Evolutionary conservation across 768 basidiomycete species (phyloP).

Genomic region (Rhizopogon vesiculosus): DNA sequence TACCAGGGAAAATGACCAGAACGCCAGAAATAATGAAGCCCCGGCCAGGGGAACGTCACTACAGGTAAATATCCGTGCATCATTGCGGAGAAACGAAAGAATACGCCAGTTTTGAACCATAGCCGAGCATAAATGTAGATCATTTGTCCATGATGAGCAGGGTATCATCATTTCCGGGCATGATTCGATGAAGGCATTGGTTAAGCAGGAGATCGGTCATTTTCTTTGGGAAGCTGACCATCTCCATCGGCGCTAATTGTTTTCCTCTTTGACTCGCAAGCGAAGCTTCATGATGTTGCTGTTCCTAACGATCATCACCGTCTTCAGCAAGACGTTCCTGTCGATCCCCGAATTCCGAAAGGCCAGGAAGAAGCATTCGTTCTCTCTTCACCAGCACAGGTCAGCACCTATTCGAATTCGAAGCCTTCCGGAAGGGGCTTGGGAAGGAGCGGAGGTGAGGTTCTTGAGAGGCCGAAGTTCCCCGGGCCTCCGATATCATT

Average conservation of each 20-base stretch:
- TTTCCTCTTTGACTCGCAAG: not conserved
- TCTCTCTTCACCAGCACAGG: constrained; percentile 20
- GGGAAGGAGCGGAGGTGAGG: constrained; percentile 9
- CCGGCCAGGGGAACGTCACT: too few relatives aligned
- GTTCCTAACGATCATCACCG: not conserved
- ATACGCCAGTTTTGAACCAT: too few relatives aligned
- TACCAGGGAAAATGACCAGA: too few relatives aligned
- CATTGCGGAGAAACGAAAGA: too few relatives aligned
- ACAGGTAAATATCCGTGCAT: too few relatives aligned
- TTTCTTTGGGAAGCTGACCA: not conserved
- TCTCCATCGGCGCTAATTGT: not conserved
- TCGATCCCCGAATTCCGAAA: not conserved
- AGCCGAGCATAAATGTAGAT: too few relatives aligned
- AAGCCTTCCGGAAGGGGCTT: not conserved
- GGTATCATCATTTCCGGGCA: too few relatives aligned
- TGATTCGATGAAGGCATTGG: too few relatives aligned
- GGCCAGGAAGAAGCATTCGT: constrained; percentile 12
- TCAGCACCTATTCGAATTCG: constrained; percentile 6
- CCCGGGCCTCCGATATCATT: constrained; percentile 13
- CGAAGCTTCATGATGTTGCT: not conserved
- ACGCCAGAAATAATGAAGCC: not conserved
- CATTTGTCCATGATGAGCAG: too few relatives aligned
- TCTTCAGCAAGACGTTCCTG: not conserved
- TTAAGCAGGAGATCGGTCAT: not conserved
- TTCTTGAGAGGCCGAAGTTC: constrained; percentile 16